Evolutionary conservation across 106 monocot genomes (phyloP).

Genomic region (Hemerocallis citrina): DNA sequence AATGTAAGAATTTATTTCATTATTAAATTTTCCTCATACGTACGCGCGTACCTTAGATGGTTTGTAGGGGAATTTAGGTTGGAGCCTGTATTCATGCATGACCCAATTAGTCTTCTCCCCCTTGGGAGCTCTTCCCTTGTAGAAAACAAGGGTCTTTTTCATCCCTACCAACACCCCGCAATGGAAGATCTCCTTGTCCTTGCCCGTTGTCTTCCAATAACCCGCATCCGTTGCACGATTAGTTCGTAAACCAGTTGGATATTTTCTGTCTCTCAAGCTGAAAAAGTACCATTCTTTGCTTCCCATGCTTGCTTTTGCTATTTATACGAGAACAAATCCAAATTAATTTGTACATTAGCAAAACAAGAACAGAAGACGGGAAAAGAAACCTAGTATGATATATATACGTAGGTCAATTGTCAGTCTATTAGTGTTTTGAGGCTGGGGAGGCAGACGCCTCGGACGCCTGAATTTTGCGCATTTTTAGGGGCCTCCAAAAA

Average conservation of each 20-base stretch:
- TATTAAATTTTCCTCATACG: no score
- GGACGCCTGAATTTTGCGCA: no score
- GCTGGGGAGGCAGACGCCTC: no score
- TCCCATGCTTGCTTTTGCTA: conserved; percentile 68
- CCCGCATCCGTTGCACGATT: conserved; percentile 65
- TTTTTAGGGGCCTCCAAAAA: no score
- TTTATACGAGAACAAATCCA: no score
- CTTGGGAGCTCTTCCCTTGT: conserved; percentile 73
- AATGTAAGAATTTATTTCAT: no score
- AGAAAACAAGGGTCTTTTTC: conserved; percentile 90
- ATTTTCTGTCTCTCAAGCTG: conserved; percentile 66
- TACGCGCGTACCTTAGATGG: conserved; percentile 46
- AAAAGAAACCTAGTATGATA: no score
- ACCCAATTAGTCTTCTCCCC: conserved; percentile 86
- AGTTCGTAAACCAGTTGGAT: conserved; percentile 64
- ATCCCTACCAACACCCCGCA: conserved; percentile 45
- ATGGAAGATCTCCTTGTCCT: conserved; percentile 76
- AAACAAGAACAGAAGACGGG: no score
- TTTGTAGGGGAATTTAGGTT: conserved; percentile 36
- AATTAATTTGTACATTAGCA: no score
- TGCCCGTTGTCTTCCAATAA: conserved; percentile 80
- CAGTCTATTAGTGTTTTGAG: no score
- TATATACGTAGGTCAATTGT: no score
- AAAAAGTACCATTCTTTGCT: conserved; percentile 88
- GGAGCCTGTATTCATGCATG: conserved; percentile 75